phyloP scores from a whole-genome alignment of 441 rosid genomes.

The Hura crepitans region DNA sequence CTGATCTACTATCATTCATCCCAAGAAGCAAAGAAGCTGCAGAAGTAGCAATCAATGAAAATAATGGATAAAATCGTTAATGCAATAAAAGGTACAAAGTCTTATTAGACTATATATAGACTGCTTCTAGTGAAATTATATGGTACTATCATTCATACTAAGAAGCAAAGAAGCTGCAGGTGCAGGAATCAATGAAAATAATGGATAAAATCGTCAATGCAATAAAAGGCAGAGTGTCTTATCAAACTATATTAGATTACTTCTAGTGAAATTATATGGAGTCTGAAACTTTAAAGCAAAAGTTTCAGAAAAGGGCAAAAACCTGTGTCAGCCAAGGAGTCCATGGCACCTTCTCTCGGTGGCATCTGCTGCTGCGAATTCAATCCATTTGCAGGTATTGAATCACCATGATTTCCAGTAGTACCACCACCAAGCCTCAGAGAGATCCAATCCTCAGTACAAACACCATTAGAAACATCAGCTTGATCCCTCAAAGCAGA shows the following conservation, averaged over 20 bases:
- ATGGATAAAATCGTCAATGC: background rate
- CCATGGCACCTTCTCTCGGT: conserved; percentile 45
- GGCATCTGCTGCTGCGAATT: conserved; percentile 53
- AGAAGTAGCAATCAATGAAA: conserved; percentile 26
- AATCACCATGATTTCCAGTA: conserved; percentile 46
- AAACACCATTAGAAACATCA: conserved; percentile 74
- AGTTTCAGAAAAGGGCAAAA: conserved; percentile 35
- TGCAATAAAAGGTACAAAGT: background rate
- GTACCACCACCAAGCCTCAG: conserved; percentile 87
- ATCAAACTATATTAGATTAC: background rate
- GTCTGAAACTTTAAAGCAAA: background rate
- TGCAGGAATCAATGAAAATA: conserved; percentile 19
- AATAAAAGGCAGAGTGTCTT: background rate
- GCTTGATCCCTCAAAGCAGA: conserved; percentile 58
- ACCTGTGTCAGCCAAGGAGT: conserved; percentile 70
- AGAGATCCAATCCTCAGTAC: conserved; percentile 85
- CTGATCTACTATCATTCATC: conserved; percentile 65
- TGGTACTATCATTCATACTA: conserved; percentile 58
- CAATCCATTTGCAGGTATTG: conserved; percentile 46
- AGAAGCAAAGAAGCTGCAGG: conserved; percentile 80
- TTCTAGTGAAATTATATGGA: background rate
- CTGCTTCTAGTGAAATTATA: background rate
- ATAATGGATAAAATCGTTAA: background rate
- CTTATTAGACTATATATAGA: background rate
- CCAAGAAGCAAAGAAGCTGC: conserved; percentile 86